A percentile compares a stretch with the other conserved stretches of the same genome.
Evolutionary conservation across 1,284 basidiomycete species (phyloP).

Genomic region (Ganoderma resinaceum): DNA sequence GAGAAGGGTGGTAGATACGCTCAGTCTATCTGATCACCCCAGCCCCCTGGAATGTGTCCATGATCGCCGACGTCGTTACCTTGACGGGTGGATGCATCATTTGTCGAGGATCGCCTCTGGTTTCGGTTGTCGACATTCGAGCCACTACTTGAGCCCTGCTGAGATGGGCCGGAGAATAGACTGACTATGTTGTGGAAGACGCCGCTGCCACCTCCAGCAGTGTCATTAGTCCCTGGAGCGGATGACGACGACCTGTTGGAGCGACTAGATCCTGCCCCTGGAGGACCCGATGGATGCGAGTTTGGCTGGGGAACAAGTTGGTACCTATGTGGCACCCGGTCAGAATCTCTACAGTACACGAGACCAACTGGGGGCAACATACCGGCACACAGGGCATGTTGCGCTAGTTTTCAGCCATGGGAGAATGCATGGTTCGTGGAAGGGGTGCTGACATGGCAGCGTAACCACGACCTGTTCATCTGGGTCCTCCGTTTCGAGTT

Average conservation of each 20-base stretch:
- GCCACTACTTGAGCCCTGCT: background rate
- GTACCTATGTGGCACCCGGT: conserved; percentile 43
- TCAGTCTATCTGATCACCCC: conserved; percentile 34
- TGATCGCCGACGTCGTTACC: conserved; percentile 4
- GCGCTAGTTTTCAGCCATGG: conserved; percentile 86
- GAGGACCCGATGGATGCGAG: conserved; percentile 30
- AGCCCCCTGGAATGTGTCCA: conserved; percentile 30
- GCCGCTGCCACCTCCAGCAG: conserved; percentile 15
- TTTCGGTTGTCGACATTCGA: background rate
- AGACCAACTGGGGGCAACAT: conserved; percentile 30
- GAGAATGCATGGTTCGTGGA: conserved; percentile 82
- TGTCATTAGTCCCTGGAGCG: conserved; percentile 3
- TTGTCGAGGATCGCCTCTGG: background rate
- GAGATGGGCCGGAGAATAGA: conserved; percentile 17
- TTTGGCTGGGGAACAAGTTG: conserved; percentile 61
- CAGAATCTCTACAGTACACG: background rate
- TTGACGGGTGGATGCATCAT: conserved; percentile 10
- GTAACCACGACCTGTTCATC: conserved; percentile 74
- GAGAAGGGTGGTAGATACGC: too few species aligned
- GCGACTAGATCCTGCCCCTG: conserved; percentile 17
- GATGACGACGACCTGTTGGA: conserved; percentile 10
- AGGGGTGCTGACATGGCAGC: conserved; percentile 82
- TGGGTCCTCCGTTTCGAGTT: conserved; percentile 67
- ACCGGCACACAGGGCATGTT: conserved; percentile 88
- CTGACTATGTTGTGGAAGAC: conserved; percentile 30